These are phyloP conservation scores for Pythium folliculosum DNA, from an alignment of 352 stramenopile species.

Conservation along the genomic window DNA sequence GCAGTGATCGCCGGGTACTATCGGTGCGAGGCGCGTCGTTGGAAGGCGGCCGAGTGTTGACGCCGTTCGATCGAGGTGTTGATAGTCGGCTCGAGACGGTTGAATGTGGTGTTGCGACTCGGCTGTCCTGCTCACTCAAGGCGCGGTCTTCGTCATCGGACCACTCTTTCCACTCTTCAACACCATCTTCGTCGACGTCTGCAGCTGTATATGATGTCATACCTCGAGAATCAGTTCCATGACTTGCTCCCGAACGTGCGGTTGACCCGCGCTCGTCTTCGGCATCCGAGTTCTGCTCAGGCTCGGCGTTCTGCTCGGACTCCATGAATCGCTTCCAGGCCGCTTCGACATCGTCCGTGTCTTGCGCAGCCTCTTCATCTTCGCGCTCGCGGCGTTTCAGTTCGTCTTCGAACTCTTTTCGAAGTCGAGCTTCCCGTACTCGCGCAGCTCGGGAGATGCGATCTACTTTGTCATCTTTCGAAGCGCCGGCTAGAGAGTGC, in stretches of 20 bases:
- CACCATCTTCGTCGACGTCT: slow-evolving; percentile 8
- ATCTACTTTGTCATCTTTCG: slow-evolving; percentile 16
- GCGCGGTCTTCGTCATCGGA: slow-evolving; percentile 10
- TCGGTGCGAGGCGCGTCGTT: neutral
- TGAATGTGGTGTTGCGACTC: slow-evolving; percentile 15
- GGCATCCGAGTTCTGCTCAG: neutral
- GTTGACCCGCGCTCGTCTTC: slow-evolving; percentile 12
- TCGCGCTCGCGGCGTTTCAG: slow-evolving; percentile 24
- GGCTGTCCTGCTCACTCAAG: slow-evolving; percentile 1
- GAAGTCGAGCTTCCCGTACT: slow-evolving; percentile 11
- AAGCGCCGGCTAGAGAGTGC: neutral
- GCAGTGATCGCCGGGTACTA: neutral
- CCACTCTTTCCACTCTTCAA: slow-evolving; percentile 20
- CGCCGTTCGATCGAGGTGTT: slow-evolving; percentile 3
- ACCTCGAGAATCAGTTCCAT: neutral
- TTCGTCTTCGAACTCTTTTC: slow-evolving; percentile 26
- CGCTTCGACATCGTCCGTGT: slow-evolving; percentile 58
- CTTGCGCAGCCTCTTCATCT: slow-evolving; percentile 44
- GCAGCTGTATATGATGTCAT: slow-evolving; percentile 19
- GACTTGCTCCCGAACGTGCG: neutral
- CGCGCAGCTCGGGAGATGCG: slow-evolving; percentile 10
- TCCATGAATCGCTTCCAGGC: slow-evolving; percentile 69
- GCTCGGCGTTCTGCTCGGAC: slow-evolving; percentile 23
- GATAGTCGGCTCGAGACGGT: slow-evolving; percentile 19
- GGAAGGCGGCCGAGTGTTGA: neutral